Conservation (phyloP, 202 grass and related monocot genomes). For the Carex arenaria region DNA sequence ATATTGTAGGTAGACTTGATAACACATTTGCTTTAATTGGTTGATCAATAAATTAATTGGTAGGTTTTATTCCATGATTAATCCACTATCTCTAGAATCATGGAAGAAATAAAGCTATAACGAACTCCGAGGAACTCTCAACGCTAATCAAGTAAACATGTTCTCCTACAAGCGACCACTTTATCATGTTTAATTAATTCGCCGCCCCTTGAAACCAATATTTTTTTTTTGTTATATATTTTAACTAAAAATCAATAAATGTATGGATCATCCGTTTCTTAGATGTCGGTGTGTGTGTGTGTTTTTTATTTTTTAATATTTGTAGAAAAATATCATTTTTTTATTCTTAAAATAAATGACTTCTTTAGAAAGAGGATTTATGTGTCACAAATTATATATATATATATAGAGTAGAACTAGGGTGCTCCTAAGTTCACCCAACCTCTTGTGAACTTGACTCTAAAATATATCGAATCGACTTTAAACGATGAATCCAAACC, state of each 20-base stretch:
- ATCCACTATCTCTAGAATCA: conserved; percentile 21
- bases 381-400: background rate
- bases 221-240: background rate
- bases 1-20: conserved; percentile 19
- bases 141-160: conserved; percentile 13
- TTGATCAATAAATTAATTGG: conserved; percentile 9
- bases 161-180: background rate
- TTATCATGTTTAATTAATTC: background rate
- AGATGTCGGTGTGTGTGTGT: background rate
- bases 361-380: background rate
- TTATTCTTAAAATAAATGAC: background rate
- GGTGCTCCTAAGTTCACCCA: too few species aligned
- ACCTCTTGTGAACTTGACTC: too few species aligned
- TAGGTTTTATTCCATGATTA: conserved; percentile 14
- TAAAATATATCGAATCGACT: too few species aligned
- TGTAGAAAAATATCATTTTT: background rate
- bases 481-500: too few species aligned
- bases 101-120: conserved; percentile 19
- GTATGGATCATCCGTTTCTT: background rate
- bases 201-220: background rate
- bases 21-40: conserved; percentile 18
- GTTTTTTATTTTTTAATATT: background rate
- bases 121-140: conserved; percentile 10
- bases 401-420: too few species aligned
- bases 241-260: too few species aligned